phyloP scores from a whole-genome alignment of 495 filamentous ascomycete genomes.

The Trichoderma reesei region DNA sequence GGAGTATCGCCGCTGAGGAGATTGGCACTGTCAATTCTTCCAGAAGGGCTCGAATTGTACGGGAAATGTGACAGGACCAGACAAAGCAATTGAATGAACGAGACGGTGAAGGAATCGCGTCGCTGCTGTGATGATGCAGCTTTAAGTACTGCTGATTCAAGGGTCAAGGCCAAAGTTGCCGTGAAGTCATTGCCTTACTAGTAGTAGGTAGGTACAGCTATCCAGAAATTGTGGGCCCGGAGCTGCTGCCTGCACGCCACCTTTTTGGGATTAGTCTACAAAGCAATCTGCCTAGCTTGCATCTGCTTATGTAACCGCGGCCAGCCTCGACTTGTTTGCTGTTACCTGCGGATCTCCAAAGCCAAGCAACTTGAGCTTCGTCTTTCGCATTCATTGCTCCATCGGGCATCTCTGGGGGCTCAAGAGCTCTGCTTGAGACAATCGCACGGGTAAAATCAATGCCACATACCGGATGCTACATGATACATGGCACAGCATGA shows the following conservation, averaged over 20 bases:
- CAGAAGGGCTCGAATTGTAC: no score
- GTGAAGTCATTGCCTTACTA: neutral
- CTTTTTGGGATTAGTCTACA: neutral
- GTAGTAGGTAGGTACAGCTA: neutral
- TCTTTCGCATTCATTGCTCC: neutral
- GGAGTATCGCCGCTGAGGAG: no score
- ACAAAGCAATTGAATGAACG: no score
- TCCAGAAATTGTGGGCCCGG: neutral
- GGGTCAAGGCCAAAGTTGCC: neutral
- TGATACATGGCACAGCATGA: neutral
- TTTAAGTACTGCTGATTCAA: neutral
- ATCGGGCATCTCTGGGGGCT: neutral
- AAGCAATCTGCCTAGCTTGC: no score
- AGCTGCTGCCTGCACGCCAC: conserved; percentile 1
- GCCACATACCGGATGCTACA: no score
- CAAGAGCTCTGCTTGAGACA: neutral
- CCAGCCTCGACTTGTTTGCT: neutral
- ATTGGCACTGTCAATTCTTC: no score
- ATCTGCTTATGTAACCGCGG: neutral
- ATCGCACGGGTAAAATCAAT: neutral
- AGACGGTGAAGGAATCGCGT: no score
- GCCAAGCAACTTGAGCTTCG: neutral
- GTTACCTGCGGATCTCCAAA: neutral
- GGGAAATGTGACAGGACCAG: no score
- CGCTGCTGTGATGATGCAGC: neutral